Evolutionary conservation across 1,284 basidiomycete genomes (phyloP), one percentile per base, ranked within the genome.

Genomic region (Malassezia sympodialis): DNA sequence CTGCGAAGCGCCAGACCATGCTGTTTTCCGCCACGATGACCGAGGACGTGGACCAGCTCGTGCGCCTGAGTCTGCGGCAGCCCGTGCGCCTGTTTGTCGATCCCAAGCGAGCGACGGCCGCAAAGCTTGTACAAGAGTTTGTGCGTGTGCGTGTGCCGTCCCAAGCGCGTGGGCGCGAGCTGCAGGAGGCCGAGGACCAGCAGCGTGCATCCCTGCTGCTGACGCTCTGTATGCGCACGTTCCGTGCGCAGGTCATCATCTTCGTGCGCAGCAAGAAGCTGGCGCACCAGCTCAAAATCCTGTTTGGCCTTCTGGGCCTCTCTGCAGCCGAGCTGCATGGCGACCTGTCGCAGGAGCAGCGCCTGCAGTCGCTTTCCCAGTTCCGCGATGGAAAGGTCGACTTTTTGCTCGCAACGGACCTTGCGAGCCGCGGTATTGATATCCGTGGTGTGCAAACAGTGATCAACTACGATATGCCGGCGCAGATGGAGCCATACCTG

Each of bases 21-120:
- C 80, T 98, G 24, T 98, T 98, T 77, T 94, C 90, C 0, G 93
- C 93, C 1, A 98, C 93, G 1, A 96, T 96, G 86, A 94, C 90
- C 1, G 93, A 96, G 76, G 86, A 86, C 1, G 87, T 98, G 8
- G 90, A 96, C 68, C 86, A 90, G 71, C 82, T 98, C 40, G 87
- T 96, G 53, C 83, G 84, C 67, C 86, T 96, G 80, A 89, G 87
- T 15, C 79, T 98, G 45, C 84, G 88, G 72, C 88, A 85, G 72
- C 93, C 93, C 3, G 88, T 93, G 23, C 55, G 55, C n/a, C 24
- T 57, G 30, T 57, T 57, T 49, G 55, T 57, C 5, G 55, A 57
- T 23, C 55, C 55, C 21, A 47, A 49, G 34, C 82, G 87, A 53
- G 84, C 81, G 34, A 93, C 88, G 0, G 90, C 91, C 12, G 82